These are phyloP conservation scores for Kurtzmaniella cleridarum DNA, from an alignment of 805 yeast genomes.

Conservation along the genomic window DNA sequence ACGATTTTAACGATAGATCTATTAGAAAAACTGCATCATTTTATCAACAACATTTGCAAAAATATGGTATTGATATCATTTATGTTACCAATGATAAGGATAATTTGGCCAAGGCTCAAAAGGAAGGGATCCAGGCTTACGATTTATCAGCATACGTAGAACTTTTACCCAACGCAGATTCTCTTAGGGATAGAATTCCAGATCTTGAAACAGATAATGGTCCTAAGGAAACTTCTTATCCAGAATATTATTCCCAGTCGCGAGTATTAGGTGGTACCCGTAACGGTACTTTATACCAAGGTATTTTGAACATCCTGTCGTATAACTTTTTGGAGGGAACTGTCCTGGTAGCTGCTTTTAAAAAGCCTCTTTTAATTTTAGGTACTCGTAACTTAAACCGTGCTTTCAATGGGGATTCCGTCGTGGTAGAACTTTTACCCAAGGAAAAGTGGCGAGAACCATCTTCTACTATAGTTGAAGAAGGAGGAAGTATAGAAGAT, in stretches of 20 bases:
- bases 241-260: constrained; percentile 74
- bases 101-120: constrained; percentile 52
- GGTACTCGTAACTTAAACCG: constrained; percentile 87
- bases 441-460: constrained; percentile 85
- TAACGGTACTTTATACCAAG: constrained; percentile 84
- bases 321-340: constrained; percentile 88
- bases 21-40: constrained; percentile 71
- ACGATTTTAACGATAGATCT: constrained; percentile 89
- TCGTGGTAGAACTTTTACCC: constrained; percentile 85
- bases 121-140: constrained; percentile 46
- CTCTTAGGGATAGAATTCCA: constrained; percentile 75
- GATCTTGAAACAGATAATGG: constrained; percentile 26
- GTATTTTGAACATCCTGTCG: constrained; percentile 71
- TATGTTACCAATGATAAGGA: constrained; percentile 75
- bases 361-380: constrained; percentile 73
- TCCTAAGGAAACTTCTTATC: constrained; percentile 52
- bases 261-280: constrained; percentile 87
- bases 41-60: constrained; percentile 61
- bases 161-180: constrained; percentile 63
- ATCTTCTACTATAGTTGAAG: constrained; percentile 73
- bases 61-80: constrained; percentile 35
- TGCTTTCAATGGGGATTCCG: constrained; percentile 87
- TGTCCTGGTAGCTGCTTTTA: constrained; percentile 63
- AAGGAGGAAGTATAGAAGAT: constrained; percentile 53
- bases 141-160: constrained; percentile 68